These are phyloP conservation scores for Blastobotrys raffinosifermentans DNA, from an alignment of 1,139 yeast species.

Conservation along the genomic window DNA sequence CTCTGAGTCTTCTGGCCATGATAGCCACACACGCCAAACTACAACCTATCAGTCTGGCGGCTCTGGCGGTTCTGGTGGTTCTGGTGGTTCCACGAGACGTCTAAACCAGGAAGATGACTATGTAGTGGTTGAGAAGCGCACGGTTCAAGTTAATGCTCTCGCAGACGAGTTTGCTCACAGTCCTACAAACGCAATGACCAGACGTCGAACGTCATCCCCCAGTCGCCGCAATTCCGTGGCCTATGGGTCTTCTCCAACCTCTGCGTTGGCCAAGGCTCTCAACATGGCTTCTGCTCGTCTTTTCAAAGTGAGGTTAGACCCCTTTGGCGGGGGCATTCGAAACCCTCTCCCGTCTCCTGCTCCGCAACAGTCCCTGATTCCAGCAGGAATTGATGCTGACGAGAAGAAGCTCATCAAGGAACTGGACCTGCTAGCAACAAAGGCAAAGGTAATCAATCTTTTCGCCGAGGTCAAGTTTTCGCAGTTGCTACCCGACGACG, in stretches of 20 bases:
- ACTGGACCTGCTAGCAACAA: conserved; percentile 75
- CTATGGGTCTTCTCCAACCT: conserved; percentile 68
- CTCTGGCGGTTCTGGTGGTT: conserved; percentile 1
- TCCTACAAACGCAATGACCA: conserved; percentile 14
- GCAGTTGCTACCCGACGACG: conserved; percentile 66
- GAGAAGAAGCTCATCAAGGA: conserved; percentile 40
- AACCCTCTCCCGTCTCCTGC: conserved; percentile 9
- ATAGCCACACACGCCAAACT: neutral
- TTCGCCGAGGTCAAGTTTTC: conserved; percentile 89
- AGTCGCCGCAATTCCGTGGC: conserved; percentile 30
- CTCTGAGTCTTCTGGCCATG: neutral
- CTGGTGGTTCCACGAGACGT: conserved; percentile 52
- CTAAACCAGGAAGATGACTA: conserved; percentile 46
- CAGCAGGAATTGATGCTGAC: conserved; percentile 21
- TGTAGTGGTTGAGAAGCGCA: conserved; percentile 89
- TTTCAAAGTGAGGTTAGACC: conserved; percentile 50
- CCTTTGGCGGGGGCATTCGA: conserved; percentile 16
- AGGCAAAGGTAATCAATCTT: conserved; percentile 80
- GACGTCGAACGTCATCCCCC: conserved; percentile 6
- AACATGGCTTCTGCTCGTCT: conserved; percentile 83
- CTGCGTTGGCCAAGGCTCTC: conserved; percentile 81
- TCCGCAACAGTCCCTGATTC: conserved; percentile 14
- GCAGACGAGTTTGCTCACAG: conserved; percentile 72
- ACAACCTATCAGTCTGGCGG: neutral
- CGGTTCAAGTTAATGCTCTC: conserved; percentile 90